Conservation (phyloP, 1,139 yeast genomes). For the Candida glucosophila region DNA sequence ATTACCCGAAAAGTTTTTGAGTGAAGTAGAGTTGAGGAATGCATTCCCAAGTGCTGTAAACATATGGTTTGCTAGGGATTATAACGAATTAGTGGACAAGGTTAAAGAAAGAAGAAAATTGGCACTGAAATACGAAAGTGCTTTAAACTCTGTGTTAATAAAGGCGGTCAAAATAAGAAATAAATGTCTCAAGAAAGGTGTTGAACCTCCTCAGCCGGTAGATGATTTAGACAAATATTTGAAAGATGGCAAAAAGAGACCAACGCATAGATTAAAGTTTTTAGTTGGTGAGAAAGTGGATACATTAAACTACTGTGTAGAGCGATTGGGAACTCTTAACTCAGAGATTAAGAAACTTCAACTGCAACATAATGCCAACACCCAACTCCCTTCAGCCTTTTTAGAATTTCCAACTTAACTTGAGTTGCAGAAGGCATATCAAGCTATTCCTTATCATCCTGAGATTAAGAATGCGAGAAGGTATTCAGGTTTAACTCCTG, state of each 20-base stretch:
- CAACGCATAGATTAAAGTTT: constrained; percentile 50
- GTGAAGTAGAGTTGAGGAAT: constrained; percentile 44
- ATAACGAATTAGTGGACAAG: constrained; percentile 40
- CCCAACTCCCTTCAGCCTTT: constrained; percentile 67
- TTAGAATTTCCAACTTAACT: constrained; percentile 81
- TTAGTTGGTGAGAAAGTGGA: constrained; percentile 77
- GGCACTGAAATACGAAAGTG: constrained; percentile 48
- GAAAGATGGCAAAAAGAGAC: constrained; percentile 57
- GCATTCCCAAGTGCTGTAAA: constrained; percentile 54
- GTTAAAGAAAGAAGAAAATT: constrained; percentile 50
- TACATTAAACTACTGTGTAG: constrained; percentile 64
- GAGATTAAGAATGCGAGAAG: constrained; percentile 60
- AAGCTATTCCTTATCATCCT: constrained; percentile 59
- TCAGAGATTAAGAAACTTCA: constrained; percentile 56
- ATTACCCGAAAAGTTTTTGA: constrained; percentile 38
- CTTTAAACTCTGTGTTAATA: constrained; percentile 45
- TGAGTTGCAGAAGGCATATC: constrained; percentile 85
- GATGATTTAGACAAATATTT: constrained; percentile 49
- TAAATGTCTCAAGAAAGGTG: constrained; percentile 51
- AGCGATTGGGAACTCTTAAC: constrained; percentile 60
- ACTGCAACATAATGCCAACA: constrained; percentile 30
- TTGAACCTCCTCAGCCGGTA: constrained; percentile 44
- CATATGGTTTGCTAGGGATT: constrained; percentile 59
- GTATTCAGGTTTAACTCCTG: constrained; percentile 55
- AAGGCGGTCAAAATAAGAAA: constrained; percentile 49